A percentile compares a stretch with the other conserved stretches of the same genome.
Evolutionary conservation across 306 rosid species (phyloP).

Genomic region (Gleditsia sinensis): DNA sequence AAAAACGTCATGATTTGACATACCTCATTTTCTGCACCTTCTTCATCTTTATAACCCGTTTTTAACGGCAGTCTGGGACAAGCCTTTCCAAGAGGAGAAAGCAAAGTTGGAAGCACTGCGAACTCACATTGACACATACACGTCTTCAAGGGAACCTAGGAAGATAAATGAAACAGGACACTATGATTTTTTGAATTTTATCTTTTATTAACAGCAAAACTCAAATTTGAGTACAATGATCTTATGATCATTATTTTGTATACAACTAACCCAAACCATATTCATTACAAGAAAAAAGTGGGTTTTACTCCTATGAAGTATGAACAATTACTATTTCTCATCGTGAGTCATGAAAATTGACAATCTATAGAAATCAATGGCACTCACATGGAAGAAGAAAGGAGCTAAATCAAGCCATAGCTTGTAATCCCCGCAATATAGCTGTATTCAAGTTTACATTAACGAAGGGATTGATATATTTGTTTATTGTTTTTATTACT

Average conservation of each 20-base stretch:
- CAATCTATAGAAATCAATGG: conserved; percentile 13
- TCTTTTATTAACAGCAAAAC: conserved; percentile 18
- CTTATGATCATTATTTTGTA: not conserved
- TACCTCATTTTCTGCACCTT: conserved; percentile 97
- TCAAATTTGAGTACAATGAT: conserved; percentile 12
- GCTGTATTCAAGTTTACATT: conserved; percentile 4
- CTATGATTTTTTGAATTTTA: no score
- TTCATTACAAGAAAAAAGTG: not conserved
- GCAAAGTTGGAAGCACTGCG: conserved; percentile 76
- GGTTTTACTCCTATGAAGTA: no score
- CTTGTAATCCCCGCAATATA: no score
- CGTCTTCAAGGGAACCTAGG: conserved; percentile 72
- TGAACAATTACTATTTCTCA: conserved; percentile 6
- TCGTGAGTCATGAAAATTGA: conserved; percentile 2
- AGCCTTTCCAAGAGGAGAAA: conserved; percentile 92
- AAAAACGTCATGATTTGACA: conserved; percentile 1
- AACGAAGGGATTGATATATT: conserved; percentile 11
- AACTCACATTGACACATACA: conserved; percentile 92
- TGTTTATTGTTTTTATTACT: conserved; percentile 25
- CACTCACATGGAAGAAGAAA: not conserved
- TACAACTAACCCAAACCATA: not conserved
- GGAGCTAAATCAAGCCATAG: conserved; percentile 5
- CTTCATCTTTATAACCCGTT: conserved; percentile 91
- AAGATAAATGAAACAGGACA: conserved; percentile 38
- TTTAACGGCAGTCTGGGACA: conserved; percentile 79